phyloP scores from a whole-genome alignment of 2,329 filamentous ascomycete species.

The Colletotrichum liaoningense region DNA sequence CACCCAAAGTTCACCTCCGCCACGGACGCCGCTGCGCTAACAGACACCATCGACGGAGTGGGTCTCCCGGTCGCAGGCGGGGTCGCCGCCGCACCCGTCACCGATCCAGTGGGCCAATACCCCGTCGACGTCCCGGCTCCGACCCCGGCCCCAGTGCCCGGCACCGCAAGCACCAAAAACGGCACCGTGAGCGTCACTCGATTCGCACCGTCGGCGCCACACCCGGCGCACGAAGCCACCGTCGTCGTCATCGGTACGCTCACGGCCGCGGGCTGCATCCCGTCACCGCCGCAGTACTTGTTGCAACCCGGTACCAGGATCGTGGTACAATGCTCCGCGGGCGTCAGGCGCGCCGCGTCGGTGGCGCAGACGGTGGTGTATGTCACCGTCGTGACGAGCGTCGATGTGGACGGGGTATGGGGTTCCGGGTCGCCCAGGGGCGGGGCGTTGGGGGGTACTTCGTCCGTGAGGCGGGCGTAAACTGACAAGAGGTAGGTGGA shows the following conservation, averaged over 20 bases:
- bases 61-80: slow-evolving; percentile 1
- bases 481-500: slow-evolving; percentile 52
- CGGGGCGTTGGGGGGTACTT: slow-evolving; percentile 44
- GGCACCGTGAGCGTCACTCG: slow-evolving; percentile 49
- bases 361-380: slow-evolving; percentile 49
- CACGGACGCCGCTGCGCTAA: slow-evolving; percentile 16
- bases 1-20: slow-evolving; percentile 9
- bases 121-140: slow-evolving; percentile 26
- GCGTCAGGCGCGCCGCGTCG: slow-evolving; percentile 46
- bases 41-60: slow-evolving; percentile 10
- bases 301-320: slow-evolving; percentile 39
- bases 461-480: slow-evolving; percentile 51
- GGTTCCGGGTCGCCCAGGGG: slow-evolving; percentile 44
- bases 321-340: slow-evolving; percentile 47
- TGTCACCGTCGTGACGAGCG: slow-evolving; percentile 41
- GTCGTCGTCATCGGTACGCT: slow-evolving; percentile 43
- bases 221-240: slow-evolving; percentile 44
- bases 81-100: background rate
- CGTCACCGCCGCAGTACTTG: slow-evolving; percentile 39
- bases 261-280: slow-evolving; percentile 12
- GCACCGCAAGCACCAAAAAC: slow-evolving; percentile 27
- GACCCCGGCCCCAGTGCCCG: slow-evolving; percentile 28
- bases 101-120: slow-evolving; percentile 3
- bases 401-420: slow-evolving; percentile 39
- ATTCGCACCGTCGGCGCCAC: slow-evolving; percentile 45